These are phyloP conservation scores for Neoarthrinium moseri DNA, from an alignment of 2,329 filamentous ascomycete genomes.

Conservation along the genomic window DNA sequence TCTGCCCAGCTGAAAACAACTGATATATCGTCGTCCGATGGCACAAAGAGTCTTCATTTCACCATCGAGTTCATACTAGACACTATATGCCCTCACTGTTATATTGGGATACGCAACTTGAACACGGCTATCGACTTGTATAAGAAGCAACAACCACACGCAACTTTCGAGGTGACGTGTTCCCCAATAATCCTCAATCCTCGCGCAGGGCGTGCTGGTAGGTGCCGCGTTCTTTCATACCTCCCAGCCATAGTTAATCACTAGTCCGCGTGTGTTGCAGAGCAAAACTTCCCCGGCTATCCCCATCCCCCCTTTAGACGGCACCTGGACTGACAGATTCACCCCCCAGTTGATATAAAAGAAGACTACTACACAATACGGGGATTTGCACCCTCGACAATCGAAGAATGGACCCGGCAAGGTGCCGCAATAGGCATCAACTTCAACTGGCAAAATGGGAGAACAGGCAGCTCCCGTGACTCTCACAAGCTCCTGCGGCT, in stretches of 20 bases:
- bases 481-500: conserved; percentile 48
- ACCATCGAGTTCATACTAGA: conserved; percentile 48
- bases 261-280: no score
- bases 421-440: conserved; percentile 35
- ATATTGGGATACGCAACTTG: conserved; percentile 45
- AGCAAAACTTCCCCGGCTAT: background rate
- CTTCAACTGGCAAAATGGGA: conserved; percentile 37
- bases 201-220: conserved; percentile 24
- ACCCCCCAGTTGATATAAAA: conserved; percentile 32
- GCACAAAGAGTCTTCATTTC: conserved; percentile 27
- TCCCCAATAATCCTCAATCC: conserved; percentile 44
- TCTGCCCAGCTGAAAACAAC: background rate
- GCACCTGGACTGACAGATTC: background rate
- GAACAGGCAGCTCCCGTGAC: conserved; percentile 41
- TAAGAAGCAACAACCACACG: conserved; percentile 36
- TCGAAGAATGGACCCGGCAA: conserved; percentile 20
- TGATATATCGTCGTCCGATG: background rate
- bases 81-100: conserved; percentile 52
- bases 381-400: conserved; percentile 23
- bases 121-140: conserved; percentile 43
- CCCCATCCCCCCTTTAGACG: background rate
- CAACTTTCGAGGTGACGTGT: conserved; percentile 45
- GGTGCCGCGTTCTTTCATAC: no score
- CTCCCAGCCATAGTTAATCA: no score
- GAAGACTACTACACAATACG: conserved; percentile 32